A percentile compares a stretch with the other conserved stretches of the same genome.
These are phyloP conservation scores for Periconia sp. DNA, from an alignment of 2,329 filamentous ascomycete genomes.

Conservation along the genomic window DNA sequence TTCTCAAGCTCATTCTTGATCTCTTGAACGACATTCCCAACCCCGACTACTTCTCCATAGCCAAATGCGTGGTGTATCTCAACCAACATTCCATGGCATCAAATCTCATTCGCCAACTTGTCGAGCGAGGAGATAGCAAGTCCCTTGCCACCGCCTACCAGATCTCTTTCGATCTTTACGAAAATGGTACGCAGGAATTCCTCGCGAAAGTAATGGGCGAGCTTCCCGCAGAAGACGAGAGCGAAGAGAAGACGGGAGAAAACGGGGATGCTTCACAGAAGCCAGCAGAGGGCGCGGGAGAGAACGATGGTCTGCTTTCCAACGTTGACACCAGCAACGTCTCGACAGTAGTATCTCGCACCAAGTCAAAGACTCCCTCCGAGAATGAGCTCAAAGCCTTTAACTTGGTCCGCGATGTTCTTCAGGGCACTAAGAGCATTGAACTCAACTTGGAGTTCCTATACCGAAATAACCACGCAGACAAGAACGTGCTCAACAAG, in stretches of 20 bases:
- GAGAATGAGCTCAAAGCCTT: constrained; percentile 58
- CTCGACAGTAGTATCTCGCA: constrained; percentile 51
- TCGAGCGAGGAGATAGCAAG: constrained; percentile 74
- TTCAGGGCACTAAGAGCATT: constrained; percentile 91
- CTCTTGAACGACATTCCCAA: constrained; percentile 90
- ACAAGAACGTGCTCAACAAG: constrained; percentile 91
- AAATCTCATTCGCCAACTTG: constrained; percentile 77
- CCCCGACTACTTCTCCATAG: constrained; percentile 97
- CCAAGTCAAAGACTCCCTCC: constrained; percentile 46
- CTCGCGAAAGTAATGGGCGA: constrained; percentile 84
- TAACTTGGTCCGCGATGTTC: constrained; percentile 60
- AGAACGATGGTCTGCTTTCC: constrained; percentile 61
- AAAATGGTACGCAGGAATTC: constrained; percentile 98
- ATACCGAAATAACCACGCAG: constrained; percentile 91
- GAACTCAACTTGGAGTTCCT: constrained; percentile 95
- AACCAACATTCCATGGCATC: constrained; percentile 91
- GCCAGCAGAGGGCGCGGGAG: constrained; percentile 51
- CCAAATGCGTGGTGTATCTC: constrained; percentile 95
- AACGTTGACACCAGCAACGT: constrained; percentile 56
- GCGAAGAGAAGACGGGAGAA: constrained; percentile 47
- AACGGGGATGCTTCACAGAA: constrained; percentile 44
- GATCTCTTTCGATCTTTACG: constrained; percentile 96
- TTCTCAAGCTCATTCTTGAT: constrained; percentile 88
- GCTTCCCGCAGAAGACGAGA: constrained; percentile 62
- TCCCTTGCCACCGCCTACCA: constrained; percentile 90